Conservation (phyloP, 768 basidiomycete genomes). For the Leccinum barrowsii region DNA sequence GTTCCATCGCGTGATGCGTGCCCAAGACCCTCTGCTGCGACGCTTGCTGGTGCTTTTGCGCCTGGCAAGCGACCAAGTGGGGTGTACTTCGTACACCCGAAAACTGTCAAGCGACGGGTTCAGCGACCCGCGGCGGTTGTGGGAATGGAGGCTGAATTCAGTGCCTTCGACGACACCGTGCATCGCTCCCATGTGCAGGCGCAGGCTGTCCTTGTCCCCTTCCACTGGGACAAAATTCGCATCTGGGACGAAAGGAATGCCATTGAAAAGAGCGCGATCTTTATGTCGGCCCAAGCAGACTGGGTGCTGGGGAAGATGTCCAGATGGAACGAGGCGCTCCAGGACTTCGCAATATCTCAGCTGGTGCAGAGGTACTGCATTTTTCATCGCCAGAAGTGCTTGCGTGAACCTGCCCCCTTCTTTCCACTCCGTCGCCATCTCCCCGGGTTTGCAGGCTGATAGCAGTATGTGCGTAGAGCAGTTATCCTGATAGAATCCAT, state of each 20-base stretch:
- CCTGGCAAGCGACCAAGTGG: conserved; percentile 56
- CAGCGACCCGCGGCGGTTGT: conserved; percentile 56
- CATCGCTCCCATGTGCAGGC: conserved; percentile 54
- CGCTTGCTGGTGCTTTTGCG: conserved; percentile 33
- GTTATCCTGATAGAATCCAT: conserved; percentile 43
- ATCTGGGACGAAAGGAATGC: conserved; percentile 53
- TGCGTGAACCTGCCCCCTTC: conserved; percentile 61
- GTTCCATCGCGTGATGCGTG: conserved; percentile 52
- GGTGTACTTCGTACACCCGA: conserved; percentile 49
- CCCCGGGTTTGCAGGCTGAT: conserved; percentile 53
- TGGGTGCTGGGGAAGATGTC: conserved; percentile 41
- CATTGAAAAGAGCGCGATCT: conserved; percentile 51
- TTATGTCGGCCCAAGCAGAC: conserved; percentile 48
- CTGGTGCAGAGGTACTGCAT: conserved; percentile 48
- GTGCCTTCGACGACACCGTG: conserved; percentile 65
- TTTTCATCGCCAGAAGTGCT: conserved; percentile 47
- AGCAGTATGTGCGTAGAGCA: conserved; percentile 49
- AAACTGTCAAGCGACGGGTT: conserved; percentile 52
- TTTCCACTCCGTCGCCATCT: conserved; percentile 57
- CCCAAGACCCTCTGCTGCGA: conserved; percentile 49
- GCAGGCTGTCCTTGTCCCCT: conserved; percentile 38
- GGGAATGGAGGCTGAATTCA: conserved; percentile 57
- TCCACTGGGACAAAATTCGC: conserved; percentile 44
- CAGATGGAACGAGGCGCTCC: conserved; percentile 37
- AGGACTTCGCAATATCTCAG: conserved; percentile 49